A percentile compares a stretch with the other conserved stretches of the same genome.
These are phyloP conservation scores for Saccharomyces hybrid DNA, from an alignment of 1,139 yeast species.

Conservation along the genomic window DNA sequence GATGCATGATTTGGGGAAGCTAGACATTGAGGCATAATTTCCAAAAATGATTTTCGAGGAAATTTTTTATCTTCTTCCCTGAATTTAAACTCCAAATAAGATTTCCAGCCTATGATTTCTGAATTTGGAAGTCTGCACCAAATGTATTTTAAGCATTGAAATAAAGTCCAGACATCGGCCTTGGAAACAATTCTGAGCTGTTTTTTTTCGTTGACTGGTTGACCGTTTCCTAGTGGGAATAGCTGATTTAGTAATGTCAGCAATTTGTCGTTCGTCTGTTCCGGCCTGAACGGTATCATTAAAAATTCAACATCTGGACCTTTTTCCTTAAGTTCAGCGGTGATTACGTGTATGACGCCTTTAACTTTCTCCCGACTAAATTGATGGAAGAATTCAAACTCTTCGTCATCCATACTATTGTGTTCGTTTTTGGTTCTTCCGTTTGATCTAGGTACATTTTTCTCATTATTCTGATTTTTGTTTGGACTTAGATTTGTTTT, in stretches of 20 bases:
- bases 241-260: slow-evolving; percentile 44
- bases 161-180: slow-evolving; percentile 59
- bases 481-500: neutral
- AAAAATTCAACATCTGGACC: slow-evolving; percentile 53
- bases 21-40: slow-evolving; percentile 75
- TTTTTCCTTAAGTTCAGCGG: slow-evolving; percentile 50
- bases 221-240: slow-evolving; percentile 46
- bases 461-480: neutral
- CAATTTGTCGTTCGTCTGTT: slow-evolving; percentile 49
- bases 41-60: slow-evolving; percentile 67
- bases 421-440: neutral
- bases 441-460: neutral
- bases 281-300: slow-evolving; percentile 62
- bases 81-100: slow-evolving; percentile 60
- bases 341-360: slow-evolving; percentile 55
- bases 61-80: slow-evolving; percentile 56
- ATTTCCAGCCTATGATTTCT: slow-evolving; percentile 81
- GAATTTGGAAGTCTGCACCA: slow-evolving; percentile 81
- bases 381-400: slow-evolving; percentile 38
- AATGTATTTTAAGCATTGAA: slow-evolving; percentile 67
- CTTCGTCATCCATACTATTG: slow-evolving; percentile 23
- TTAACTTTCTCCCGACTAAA: slow-evolving; percentile 58
- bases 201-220: slow-evolving; percentile 35
- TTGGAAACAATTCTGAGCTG: slow-evolving; percentile 36
- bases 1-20: slow-evolving; percentile 84